phyloP scores from a whole-genome alignment of 2,329 filamentous ascomycete genomes.

The Bimuria novae-zelandiae region DNA sequence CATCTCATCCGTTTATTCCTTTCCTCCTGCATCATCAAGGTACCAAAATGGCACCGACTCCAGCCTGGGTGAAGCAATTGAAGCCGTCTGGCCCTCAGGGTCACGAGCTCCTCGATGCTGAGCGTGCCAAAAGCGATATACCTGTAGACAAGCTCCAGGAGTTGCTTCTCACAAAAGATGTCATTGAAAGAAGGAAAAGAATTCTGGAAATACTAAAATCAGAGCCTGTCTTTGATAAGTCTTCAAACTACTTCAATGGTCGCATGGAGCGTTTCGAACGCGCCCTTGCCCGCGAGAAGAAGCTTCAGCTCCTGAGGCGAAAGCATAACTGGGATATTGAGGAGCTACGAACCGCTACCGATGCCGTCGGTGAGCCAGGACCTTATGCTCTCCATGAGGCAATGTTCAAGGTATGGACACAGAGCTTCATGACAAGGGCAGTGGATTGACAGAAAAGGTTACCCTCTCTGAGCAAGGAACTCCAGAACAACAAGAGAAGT shows the following conservation, averaged over 20 bases:
- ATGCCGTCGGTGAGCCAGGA: constrained; percentile 73
- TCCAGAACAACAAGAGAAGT: constrained; percentile 73
- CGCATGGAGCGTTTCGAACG: constrained; percentile 70
- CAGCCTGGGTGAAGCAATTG: constrained; percentile 69
- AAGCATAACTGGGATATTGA: constrained; percentile 70
- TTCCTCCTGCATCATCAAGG: constrained; percentile 5
- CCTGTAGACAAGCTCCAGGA: constrained; percentile 69
- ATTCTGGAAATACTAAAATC: constrained; percentile 68
- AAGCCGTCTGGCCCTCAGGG: constrained; percentile 71
- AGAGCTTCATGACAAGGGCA: not conserved
- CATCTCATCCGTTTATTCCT: constrained; percentile 13
- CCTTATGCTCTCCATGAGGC: constrained; percentile 74
- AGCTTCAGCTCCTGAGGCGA: constrained; percentile 66
- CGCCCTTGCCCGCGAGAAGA: constrained; percentile 72
- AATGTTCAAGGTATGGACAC: constrained; percentile 65
- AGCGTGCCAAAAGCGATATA: constrained; percentile 70
- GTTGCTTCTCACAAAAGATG: constrained; percentile 70
- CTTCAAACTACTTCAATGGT: constrained; percentile 75
- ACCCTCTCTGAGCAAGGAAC: constrained; percentile 74
- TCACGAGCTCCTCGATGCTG: constrained; percentile 68
- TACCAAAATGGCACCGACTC: constrained; percentile 49
- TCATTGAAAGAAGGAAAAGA: constrained; percentile 62
- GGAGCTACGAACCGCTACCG: constrained; percentile 67
- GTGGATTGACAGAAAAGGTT: constrained; percentile 49
- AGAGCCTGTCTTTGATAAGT: constrained; percentile 77